A percentile compares a stretch with the other conserved stretches of the same genome.
Evolutionary conservation across 139 green algal species (phyloP).

Genomic region (Raphidocelis subcapitata): DNA sequence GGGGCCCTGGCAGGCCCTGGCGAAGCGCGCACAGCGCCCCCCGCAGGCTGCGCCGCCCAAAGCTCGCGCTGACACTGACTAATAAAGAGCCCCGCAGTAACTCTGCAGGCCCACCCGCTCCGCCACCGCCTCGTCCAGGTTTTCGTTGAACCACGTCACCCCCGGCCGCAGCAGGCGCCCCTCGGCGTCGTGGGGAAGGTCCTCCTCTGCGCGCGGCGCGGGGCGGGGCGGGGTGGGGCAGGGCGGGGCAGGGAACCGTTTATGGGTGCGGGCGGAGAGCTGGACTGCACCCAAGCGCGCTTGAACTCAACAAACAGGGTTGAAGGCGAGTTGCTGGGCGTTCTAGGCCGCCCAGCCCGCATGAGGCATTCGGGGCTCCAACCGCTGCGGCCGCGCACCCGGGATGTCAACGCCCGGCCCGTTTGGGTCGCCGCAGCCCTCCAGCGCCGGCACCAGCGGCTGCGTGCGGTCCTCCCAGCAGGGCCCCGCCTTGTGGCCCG

Average conservation of each 20-base stretch:
- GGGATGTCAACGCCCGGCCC: constrained; percentile 29
- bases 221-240: neutral
- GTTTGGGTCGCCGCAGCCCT: constrained; percentile 19
- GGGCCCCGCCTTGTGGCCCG: neutral
- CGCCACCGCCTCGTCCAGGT: constrained; percentile 41
- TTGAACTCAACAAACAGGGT: neutral
- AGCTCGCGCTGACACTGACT: too few species aligned
- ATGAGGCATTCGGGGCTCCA: neutral
- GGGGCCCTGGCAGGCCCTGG: too few species aligned
- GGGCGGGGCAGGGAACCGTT: neutral
- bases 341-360: neutral
- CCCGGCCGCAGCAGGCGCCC: constrained; percentile 43
- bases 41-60: too few species aligned
- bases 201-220: neutral
- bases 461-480: constrained; percentile 49
- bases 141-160: constrained; percentile 58
- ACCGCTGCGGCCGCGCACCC: too few species aligned
- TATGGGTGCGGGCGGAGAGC: neutral
- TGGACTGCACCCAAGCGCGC: neutral
- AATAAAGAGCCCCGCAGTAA: too few species aligned
- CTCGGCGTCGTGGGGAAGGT: constrained; percentile 32
- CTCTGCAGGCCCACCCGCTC: neutral
- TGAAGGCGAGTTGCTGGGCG: neutral
- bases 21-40: too few species aligned
- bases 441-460: constrained; percentile 46